phyloP scores from a whole-genome alignment of 2,329 filamentous ascomycete species.

The Phyllosticta ampelicida region DNA sequence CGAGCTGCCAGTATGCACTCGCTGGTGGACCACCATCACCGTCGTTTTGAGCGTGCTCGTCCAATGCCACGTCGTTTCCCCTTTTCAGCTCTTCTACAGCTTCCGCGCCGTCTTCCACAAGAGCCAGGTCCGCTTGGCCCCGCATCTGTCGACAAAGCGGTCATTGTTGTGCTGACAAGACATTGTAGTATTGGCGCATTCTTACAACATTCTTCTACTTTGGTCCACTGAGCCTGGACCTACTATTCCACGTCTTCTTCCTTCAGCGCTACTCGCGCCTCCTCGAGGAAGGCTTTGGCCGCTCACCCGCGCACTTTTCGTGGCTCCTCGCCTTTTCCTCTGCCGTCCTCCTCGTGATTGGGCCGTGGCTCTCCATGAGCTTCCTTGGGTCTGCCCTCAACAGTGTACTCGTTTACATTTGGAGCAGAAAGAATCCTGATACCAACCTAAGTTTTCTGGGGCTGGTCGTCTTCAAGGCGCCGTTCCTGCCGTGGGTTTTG shows the following conservation, averaged over 20 bases:
- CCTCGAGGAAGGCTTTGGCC: slow-evolving; percentile 86
- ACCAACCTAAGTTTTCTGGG: slow-evolving; percentile 79
- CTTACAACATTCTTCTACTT: slow-evolving; percentile 96
- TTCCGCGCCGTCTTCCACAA: slow-evolving; percentile 85
- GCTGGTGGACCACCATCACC: slow-evolving; percentile 94
- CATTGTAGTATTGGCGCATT: slow-evolving; percentile 80
- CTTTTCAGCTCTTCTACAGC: slow-evolving; percentile 96
- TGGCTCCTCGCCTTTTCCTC: slow-evolving; percentile 87
- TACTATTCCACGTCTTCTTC: slow-evolving; percentile 97
- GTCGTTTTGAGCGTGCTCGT: slow-evolving; percentile 79
- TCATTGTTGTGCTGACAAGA: background rate
- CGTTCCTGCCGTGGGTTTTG: slow-evolving; percentile 91
- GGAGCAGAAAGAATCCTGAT: slow-evolving; percentile 89
- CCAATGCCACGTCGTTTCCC: slow-evolving; percentile 84
- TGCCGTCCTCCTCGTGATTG: slow-evolving; percentile 65
- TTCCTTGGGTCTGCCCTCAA: slow-evolving; percentile 92
- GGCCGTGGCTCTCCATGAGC: slow-evolving; percentile 79
- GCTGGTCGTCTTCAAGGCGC: slow-evolving; percentile 80
- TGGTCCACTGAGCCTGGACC: slow-evolving; percentile 82
- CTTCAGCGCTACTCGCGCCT: slow-evolving; percentile 91
- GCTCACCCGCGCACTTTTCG: slow-evolving; percentile 84
- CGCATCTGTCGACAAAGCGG: background rate
- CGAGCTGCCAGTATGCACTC: slow-evolving; percentile 93
- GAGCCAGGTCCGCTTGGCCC: slow-evolving; percentile 57
- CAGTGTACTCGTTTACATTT: slow-evolving; percentile 93